Conservation (phyloP, 768 basidiomycete species). For the Asterophora parasitica region DNA sequence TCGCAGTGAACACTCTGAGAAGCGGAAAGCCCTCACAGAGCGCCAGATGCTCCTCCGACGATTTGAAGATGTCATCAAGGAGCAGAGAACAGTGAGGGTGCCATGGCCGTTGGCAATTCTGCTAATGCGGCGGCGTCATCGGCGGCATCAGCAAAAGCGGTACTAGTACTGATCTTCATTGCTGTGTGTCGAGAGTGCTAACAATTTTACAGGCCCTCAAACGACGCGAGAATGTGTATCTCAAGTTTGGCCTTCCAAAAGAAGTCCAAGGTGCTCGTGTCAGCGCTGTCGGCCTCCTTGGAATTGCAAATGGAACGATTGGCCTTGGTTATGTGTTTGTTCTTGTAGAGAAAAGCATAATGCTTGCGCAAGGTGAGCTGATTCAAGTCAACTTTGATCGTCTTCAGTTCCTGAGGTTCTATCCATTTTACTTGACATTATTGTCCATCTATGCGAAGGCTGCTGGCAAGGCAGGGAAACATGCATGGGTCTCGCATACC, state of each 20-base stretch:
- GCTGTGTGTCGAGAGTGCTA: not conserved
- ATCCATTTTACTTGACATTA: too few species aligned
- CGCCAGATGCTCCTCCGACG: conserved; percentile 4
- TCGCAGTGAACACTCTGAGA: not conserved
- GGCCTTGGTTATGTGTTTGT: conserved; percentile 13
- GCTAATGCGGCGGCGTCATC: conserved; percentile 15
- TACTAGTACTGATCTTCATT: conserved; percentile 5
- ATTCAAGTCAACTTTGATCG: too few species aligned
- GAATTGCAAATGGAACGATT: conserved; percentile 6
- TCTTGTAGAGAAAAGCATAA: not conserved
- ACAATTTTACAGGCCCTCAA: conserved; percentile 1
- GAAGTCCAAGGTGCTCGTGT: conserved; percentile 4
- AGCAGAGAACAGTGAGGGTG: conserved; percentile 10
- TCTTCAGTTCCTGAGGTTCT: too few species aligned
- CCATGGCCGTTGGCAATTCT: conserved; percentile 9
- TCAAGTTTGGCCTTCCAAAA: not conserved
- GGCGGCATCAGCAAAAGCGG: conserved; percentile 8
- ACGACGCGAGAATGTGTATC: conserved; percentile 4
- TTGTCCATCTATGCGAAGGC: too few species aligned
- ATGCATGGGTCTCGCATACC: too few species aligned
- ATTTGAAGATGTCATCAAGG: conserved; percentile 8
- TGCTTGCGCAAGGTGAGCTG: not conserved
- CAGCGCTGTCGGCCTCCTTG: conserved; percentile 6
- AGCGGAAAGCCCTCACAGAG: not conserved
- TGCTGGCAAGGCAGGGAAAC: too few species aligned